Conservation (phyloP, 1,284 basidiomycete genomes). For the Pseudozyma tsukubaensis region DNA sequence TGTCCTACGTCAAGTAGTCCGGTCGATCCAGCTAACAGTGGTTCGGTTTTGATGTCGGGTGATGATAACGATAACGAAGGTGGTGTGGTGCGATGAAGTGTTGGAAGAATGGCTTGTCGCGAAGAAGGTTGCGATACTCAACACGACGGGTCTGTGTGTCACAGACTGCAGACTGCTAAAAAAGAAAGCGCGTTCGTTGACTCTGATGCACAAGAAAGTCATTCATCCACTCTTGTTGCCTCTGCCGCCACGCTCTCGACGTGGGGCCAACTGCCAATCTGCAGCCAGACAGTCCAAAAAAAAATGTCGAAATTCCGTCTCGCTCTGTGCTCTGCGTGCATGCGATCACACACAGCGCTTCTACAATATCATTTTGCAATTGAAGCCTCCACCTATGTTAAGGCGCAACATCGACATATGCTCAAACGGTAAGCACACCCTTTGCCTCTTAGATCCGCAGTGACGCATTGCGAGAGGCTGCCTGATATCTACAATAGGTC, state of each 20-base stretch:
- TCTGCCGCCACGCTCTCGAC: too few species aligned
- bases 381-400: background rate
- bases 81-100: background rate
- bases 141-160: background rate
- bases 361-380: background rate
- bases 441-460: too few species aligned
- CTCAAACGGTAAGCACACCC: background rate
- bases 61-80: background rate
- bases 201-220: too few species aligned
- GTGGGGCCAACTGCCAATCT: too few species aligned
- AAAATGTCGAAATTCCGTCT: too few species aligned
- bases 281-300: too few species aligned
- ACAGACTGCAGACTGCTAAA: background rate
- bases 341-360: background rate
- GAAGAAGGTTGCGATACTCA: background rate
- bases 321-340: background rate
- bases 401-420: background rate
- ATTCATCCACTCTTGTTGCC: too few species aligned
- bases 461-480: too few species aligned
- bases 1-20: too few species aligned
- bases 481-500: too few species aligned
- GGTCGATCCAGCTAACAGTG: too few species aligned
- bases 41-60: background rate
- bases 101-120: background rate
- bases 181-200: background rate